phyloP scores from a whole-genome alignment of 345 rosid genomes.

The Arabidopsis suecica region DNA sequence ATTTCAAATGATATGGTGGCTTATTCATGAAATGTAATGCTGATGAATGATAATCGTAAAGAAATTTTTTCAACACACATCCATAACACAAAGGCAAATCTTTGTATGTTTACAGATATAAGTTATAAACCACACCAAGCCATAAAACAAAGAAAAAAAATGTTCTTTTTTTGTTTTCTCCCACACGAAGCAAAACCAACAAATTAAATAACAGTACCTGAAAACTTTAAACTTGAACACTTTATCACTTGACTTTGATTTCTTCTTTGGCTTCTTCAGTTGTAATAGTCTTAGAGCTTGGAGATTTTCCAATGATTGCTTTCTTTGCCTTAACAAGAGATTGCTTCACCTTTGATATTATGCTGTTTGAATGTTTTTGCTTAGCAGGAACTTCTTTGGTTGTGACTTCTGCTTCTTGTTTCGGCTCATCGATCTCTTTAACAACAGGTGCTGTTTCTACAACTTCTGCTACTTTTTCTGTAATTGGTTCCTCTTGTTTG shows the following conservation, averaged over 20 bases:
- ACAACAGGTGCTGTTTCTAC: conserved; percentile 37
- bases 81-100: conserved; percentile 46
- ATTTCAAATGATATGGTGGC: conserved; percentile 33
- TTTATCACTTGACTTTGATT: conserved; percentile 53
- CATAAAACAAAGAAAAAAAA: conserved; percentile 35
- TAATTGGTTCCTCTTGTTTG: conserved; percentile 36
- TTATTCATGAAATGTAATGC: conserved; percentile 50
- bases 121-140: conserved; percentile 39
- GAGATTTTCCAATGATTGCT: conserved; percentile 79
- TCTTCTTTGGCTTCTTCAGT: conserved; percentile 57
- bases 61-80: conserved; percentile 30
- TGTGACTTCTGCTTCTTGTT: conserved; percentile 50
- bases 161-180: conserved; percentile 4
- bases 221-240: background rate
- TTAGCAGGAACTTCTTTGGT: conserved; percentile 53
- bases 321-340: conserved; percentile 81
- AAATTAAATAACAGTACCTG: conserved; percentile 32
- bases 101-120: conserved; percentile 45
- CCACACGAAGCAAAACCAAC: conserved; percentile 35
- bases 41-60: conserved; percentile 28
- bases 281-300: conserved; percentile 60
- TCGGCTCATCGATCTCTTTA: conserved; percentile 49
- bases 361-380: conserved; percentile 64
- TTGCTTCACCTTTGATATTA: conserved; percentile 78
- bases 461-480: conserved; percentile 39